phyloP scores from a whole-genome alignment of 352 stramenopile genomes.

The Phytopythium ostracodes region DNA sequence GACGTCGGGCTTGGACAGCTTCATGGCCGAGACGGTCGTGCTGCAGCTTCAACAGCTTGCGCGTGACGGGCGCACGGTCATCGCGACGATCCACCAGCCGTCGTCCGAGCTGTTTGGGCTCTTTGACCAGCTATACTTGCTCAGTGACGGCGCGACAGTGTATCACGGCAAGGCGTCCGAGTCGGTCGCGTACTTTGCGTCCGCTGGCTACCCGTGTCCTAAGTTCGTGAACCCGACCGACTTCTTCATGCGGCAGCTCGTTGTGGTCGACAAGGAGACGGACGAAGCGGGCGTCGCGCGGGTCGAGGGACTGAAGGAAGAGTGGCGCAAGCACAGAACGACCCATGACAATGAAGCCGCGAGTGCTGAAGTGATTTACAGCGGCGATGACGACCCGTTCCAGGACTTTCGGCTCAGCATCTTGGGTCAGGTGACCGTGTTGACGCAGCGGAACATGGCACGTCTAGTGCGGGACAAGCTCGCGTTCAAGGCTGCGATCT shows the following conservation, averaged over 20 bases:
- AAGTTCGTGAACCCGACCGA: conserved; percentile 33
- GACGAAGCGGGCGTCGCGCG: conserved; percentile 18
- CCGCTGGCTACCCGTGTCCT: conserved; percentile 22
- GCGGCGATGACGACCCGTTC: conserved; percentile 1
- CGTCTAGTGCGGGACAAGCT: conserved; percentile 20
- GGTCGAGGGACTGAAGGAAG: conserved; percentile 16
- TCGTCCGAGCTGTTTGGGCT: conserved; percentile 41
- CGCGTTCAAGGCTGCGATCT: conserved; percentile 17
- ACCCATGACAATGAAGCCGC: neutral
- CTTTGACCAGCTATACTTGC: conserved; percentile 33
- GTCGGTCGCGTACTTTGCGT: conserved; percentile 28
- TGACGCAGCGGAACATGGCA: conserved; percentile 20
- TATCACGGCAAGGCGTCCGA: conserved; percentile 31
- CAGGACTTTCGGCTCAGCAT: conserved; percentile 9
- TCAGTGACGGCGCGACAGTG: conserved; percentile 22
- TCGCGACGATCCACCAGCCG: conserved; percentile 84
- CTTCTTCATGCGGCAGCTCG: conserved; percentile 39
- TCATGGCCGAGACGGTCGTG: conserved; percentile 41
- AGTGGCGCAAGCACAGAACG: conserved; percentile 16
- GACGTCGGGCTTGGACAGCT: conserved; percentile 44
- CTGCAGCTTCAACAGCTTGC: conserved; percentile 53
- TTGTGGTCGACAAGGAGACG: conserved; percentile 25
- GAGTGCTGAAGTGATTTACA: neutral
- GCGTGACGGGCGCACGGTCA: conserved; percentile 71
- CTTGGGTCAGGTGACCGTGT: conserved; percentile 15